Percentiles rank a stretch among this genome's conserved stretches.
phyloP scores from a whole-genome alignment of 345 rosid species.

The Moricandia moricandioides region DNA sequence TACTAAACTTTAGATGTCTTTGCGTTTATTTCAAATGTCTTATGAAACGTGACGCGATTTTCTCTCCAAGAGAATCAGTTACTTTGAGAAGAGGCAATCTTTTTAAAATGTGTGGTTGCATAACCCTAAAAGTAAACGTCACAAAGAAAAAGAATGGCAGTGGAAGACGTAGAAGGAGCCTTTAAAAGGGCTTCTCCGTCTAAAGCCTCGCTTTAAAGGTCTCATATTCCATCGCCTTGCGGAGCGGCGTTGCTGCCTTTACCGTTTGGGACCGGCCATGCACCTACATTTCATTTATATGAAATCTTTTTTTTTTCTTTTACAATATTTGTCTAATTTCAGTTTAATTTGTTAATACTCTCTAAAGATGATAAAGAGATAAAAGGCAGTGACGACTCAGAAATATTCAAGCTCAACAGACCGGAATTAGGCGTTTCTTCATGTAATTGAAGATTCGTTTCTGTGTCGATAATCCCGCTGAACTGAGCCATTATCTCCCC shows the following conservation, averaged over 20 bases:
- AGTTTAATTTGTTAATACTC: too few relatives aligned
- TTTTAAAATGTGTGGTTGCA: conserved; percentile 33
- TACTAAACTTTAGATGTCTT: background rate
- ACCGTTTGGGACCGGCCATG: conserved; percentile 46
- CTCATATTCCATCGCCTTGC: conserved; percentile 43
- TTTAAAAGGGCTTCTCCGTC: conserved; percentile 35
- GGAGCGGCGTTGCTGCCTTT: conserved; percentile 51
- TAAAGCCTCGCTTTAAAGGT: conserved; percentile 13
- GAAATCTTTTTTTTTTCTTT: background rate
- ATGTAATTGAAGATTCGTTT: conserved; percentile 27
- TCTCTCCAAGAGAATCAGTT: conserved; percentile 30
- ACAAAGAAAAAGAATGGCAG: conserved; percentile 1
- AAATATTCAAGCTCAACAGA: conserved; percentile 98
- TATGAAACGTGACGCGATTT: conserved; percentile 20
- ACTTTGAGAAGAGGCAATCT: conserved; percentile 32
- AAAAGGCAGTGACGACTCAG: conserved; percentile 63
- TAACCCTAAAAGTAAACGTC: conserved; percentile 40
- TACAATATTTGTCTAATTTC: too few relatives aligned
- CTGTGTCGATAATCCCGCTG: conserved; percentile 38
- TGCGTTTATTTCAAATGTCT: background rate
- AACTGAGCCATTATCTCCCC: background rate
- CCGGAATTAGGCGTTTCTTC: conserved; percentile 79
- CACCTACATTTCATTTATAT: conserved; percentile 16
- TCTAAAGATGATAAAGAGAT: too few relatives aligned
- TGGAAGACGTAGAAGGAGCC: conserved; percentile 34